Base-by-base conservation (phyloP, 495 filamentous ascomycete genomes). In the Letharia lupina region DNA sequence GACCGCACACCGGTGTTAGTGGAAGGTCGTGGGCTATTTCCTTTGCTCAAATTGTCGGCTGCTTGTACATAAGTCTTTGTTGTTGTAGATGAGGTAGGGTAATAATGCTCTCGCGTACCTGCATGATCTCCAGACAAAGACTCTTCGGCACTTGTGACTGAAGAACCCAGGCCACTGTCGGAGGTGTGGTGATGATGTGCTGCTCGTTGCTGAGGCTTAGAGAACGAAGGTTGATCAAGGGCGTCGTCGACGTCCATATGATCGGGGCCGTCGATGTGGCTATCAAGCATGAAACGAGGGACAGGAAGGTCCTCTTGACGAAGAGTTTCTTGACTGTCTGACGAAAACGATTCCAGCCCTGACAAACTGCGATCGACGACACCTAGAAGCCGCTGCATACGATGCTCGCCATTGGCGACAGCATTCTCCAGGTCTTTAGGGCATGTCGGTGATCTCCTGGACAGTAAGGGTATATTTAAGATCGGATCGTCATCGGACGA, bases 141-240 rank as follows among this genome's bases (percentile, higher is more conserved):
- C 18, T 72, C 68, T 69, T 73, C 71, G 23, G 73, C 75, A 61
- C 70, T 76, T 67, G 73, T 76, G 61, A 87, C 72, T 50, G 84
- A 86, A 18, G 83, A 81, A 47, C 86, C 86, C 35, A 88, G 70
- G 9, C 81, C 82, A 70, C 82, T 83, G 72, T 83, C 80, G 1
- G 79, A 81, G 15, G 75, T 73, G 66, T 81, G 79, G 16, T 66
- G 71, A 57, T 73, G 71, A 64, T 79, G 52, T 64, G 68, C 62
- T 70, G 63, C 10, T 59, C 41, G 52, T 35, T 65, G 52, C 41
- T 65, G 28, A 23, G 63, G 40, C 18, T 65, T 65, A 15, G 41
- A 40, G 37, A 56, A 66, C 37, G 66, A 54, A 54, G 72, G 60
- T 71, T 73, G 57, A 61, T 40, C 67, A 28, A 42, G 69, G 45